Evolutionary conservation across 257 asterid genomes (phyloP), one percentile per base, ranked within the genome.

Genomic region (Solanum verrucosum): DNA sequence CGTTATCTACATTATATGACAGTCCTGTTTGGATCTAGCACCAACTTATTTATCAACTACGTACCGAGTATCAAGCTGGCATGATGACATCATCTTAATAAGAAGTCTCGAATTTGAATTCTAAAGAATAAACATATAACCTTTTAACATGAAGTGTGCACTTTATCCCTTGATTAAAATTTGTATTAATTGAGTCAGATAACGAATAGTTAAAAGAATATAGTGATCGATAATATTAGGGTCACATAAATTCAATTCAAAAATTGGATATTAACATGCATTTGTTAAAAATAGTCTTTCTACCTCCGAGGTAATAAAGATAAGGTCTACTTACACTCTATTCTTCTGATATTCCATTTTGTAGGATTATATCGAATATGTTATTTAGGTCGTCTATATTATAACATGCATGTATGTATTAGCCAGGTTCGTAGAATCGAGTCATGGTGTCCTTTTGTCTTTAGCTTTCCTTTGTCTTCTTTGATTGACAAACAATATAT

Each of bases 391-490:
- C 10, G 16, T 44, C 16, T 60, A 77, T 71, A 7, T 60, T 40
- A 10, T 29, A 67, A 37, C 29, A 82, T 87, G 29, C 29, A 42
- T 84, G 56, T 71, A 35, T 4, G 56, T n/a, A 88, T 31, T 88
- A 87, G 88, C 33, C 89, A 87, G 82, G 90, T 88, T 91, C 88
- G 87, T 65, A 79, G 90, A 90, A 88, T 85, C 79, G 60, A 71
- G 49, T 87, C 87, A 70, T 74, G 87, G 75, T 87, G 77, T 83
- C 33, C 77, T 92, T 93, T 93, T 31, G 96, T 93, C 94, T 93
- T 90, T 90, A 91, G 92, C 89, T 79, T 89, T 93, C 89, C 89
- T 87, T 86, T 82, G 89, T 90, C 86, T 84, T 89, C 87, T 87
- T 84, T 18, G 88, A 89, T 87, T 90, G 89, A 86, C 86, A 86